Base-by-base conservation (phyloP, 331 rosid species). In the Arachis monticola region DNA sequence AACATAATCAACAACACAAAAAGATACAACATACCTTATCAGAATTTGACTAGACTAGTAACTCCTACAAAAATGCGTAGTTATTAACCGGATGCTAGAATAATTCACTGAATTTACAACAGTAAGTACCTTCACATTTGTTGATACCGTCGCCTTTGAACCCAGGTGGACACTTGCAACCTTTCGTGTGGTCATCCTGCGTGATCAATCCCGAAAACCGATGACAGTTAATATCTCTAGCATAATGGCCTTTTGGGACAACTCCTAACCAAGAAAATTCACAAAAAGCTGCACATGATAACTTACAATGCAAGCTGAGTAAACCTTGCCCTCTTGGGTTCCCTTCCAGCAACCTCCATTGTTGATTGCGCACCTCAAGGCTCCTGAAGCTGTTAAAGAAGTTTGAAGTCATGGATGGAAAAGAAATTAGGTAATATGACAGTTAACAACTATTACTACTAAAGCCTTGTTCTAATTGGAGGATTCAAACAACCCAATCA, bases 311-410 rank as follows among this genome's bases (percentile, higher is more conserved):
- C 97, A 95, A 40, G 99, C 99, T 30, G 99, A 86, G 90, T 84
- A 90, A 64, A 84, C 81, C 75, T 45, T 80, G 72, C 96, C 87
- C 44, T 68, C 69, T 61, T 31, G 86, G 58, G 83, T 70, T 77
- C 60, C 66, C 85, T 76, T 92, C 99, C 99, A 95, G 80, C 99
- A 95, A 77, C 99, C 99, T 75, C 99, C 99, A 78, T 95, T 92
- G 83, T 89, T 82, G 72, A 95, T 63, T 75, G 75, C 88, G 85
- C 99, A 95, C 32, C 88, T 88, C 81, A 90, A 84, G 59, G 91
- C 82, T 83, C 91, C 97, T 32, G 97, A 87, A 78, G 97, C 97
- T 95, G 86, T 79, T 51, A 74, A 74, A 35, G 68, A 74, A 62
- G 79, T 67, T 47, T 71, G 69, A 80, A 63, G 57, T 77, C 72